phyloP scores from a whole-genome alignment of 2,329 filamentous ascomycete genomes.

The Colletotrichum simmondsii region DNA sequence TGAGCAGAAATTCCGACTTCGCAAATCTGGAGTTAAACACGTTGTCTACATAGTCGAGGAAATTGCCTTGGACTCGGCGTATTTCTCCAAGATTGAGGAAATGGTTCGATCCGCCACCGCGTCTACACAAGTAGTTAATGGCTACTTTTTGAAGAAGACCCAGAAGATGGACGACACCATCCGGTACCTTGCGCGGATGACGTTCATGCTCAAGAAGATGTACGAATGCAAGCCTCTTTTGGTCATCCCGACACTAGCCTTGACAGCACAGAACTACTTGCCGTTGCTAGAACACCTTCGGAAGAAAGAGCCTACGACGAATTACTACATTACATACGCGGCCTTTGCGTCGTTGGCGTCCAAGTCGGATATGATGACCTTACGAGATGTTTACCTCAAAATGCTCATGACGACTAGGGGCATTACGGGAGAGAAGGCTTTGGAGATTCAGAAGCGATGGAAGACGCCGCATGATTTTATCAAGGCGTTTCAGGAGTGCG shows the following conservation, averaged over 20 bases:
- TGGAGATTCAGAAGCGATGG: slow-evolving; percentile 85
- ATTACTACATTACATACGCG: slow-evolving; percentile 74
- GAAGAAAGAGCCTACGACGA: slow-evolving; percentile 57
- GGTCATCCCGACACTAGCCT: slow-evolving; percentile 73
- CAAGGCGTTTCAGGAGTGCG: slow-evolving; percentile 73
- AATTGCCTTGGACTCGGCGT: slow-evolving; percentile 67
- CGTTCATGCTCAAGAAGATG: slow-evolving; percentile 70
- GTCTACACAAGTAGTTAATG: slow-evolving; percentile 81
- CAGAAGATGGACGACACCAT: slow-evolving; percentile 82
- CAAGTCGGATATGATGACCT: slow-evolving; percentile 79
- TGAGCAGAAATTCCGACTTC: slow-evolving; percentile 85
- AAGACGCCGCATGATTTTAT: slow-evolving; percentile 77
- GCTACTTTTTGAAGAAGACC: slow-evolving; percentile 83
- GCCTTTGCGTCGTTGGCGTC: slow-evolving; percentile 79
- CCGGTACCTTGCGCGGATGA: slow-evolving; percentile 79
- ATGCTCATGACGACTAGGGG: slow-evolving; percentile 87
- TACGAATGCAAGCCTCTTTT: slow-evolving; percentile 70
- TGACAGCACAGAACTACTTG: slow-evolving; percentile 74
- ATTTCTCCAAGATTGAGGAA: slow-evolving; percentile 69
- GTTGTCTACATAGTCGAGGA: slow-evolving; percentile 85
- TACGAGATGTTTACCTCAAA: slow-evolving; percentile 81
- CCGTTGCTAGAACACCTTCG: slow-evolving; percentile 70
- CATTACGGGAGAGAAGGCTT: slow-evolving; percentile 80
- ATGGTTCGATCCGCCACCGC: slow-evolving; percentile 79
- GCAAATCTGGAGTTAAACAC: slow-evolving; percentile 77